Conservation (phyloP, 352 stramenopile species). For the Phytophthora fragariae region DNA sequence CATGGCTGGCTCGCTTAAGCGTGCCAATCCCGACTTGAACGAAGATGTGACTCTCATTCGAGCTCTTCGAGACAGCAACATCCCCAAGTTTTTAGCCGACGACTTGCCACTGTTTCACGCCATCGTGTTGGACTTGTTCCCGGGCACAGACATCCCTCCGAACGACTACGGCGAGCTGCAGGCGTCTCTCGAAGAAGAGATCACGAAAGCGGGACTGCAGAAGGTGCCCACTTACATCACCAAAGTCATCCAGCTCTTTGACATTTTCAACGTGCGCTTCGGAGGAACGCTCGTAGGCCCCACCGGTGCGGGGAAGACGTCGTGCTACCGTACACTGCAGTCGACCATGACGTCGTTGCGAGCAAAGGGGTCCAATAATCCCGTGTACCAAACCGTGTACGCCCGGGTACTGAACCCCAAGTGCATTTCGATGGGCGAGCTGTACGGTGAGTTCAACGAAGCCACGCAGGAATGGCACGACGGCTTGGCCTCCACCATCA, state of each 20-base stretch:
- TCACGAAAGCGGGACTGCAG: slow-evolving; percentile 67
- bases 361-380: slow-evolving; percentile 66
- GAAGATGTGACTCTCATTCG: slow-evolving; percentile 93
- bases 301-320: slow-evolving; percentile 86
- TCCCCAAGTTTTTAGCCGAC: slow-evolving; percentile 95
- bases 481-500: slow-evolving; percentile 81
- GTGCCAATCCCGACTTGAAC: slow-evolving; percentile 71
- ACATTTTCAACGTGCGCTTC: slow-evolving; percentile 95
- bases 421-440: slow-evolving; percentile 85
- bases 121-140: slow-evolving; percentile 94
- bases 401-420: slow-evolving; percentile 86
- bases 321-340: slow-evolving; percentile 90
- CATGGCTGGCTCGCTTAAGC: slow-evolving; percentile 92
- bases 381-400: slow-evolving; percentile 82
- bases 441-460: slow-evolving; percentile 90
- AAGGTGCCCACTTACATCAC: slow-evolving; percentile 86
- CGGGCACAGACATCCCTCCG: slow-evolving; percentile 77
- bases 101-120: slow-evolving; percentile 93
- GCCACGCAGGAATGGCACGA: slow-evolving; percentile 92
- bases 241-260: slow-evolving; percentile 95
- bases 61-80: slow-evolving; percentile 92
- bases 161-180: slow-evolving; percentile 91
- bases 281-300: slow-evolving; percentile 91
- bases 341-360: slow-evolving; percentile 87
- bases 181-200: slow-evolving; percentile 63